A percentile compares a stretch with the other conserved stretches of the same genome.
phyloP scores from a whole-genome alignment of 2,329 filamentous ascomycete genomes.

The Shiraia sp. region DNA sequence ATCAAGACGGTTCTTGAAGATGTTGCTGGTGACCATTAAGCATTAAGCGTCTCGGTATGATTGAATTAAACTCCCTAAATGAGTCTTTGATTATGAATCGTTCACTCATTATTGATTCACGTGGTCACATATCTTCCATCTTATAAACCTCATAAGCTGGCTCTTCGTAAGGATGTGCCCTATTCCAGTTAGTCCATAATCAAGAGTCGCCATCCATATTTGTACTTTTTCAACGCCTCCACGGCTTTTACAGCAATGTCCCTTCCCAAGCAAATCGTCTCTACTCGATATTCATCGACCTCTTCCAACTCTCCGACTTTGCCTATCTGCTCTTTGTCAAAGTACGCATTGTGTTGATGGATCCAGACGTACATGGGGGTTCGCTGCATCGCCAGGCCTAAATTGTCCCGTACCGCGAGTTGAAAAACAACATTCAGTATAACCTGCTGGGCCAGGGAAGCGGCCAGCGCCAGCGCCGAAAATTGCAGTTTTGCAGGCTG shows the following conservation, averaged over 20 bases:
- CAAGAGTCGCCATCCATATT: conserved; percentile 28
- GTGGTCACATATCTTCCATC: conserved; percentile 47
- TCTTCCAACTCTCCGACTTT: conserved; percentile 60
- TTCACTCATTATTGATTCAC: too few relatives aligned
- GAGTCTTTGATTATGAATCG: not conserved
- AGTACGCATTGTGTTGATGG: not conserved
- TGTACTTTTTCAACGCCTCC: conserved; percentile 67
- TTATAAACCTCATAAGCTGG: conserved; percentile 52
- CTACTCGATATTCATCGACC: conserved; percentile 64
- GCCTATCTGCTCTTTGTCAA: conserved; percentile 54
- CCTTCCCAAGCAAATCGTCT: conserved; percentile 64
- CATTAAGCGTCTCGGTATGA: conserved; percentile 17
- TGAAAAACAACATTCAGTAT: conserved; percentile 50
- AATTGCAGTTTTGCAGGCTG: conserved; percentile 48
- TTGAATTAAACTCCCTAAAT: conserved; percentile 38
- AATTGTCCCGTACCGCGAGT: conserved; percentile 66
- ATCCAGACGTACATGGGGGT: conserved; percentile 53
- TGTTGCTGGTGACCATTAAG: conserved; percentile 13
- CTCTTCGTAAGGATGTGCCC: conserved; percentile 53
- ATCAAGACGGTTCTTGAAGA: conserved; percentile 65
- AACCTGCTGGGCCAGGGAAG: conserved; percentile 47
- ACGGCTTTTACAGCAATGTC: conserved; percentile 62
- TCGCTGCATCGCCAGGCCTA: conserved; percentile 63
- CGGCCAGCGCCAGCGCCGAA: conserved; percentile 52
- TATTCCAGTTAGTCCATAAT: conserved; percentile 16